Percentiles rank a stretch among this genome's conserved stretches.
phyloP scores from a whole-genome alignment of 768 basidiomycete species.

The Pisolithus microcarpus region DNA sequence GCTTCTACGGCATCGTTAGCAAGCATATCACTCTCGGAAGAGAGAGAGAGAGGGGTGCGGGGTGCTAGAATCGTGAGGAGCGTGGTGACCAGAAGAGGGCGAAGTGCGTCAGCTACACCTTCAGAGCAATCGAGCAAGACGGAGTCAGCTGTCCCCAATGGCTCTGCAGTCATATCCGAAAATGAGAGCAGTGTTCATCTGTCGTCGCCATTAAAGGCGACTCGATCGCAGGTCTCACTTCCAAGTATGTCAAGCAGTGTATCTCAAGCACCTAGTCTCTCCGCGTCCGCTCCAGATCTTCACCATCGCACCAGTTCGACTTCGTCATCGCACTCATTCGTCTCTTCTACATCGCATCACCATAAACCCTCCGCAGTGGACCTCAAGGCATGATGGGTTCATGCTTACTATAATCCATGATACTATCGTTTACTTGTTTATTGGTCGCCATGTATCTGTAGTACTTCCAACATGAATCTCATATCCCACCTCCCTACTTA shows the following conservation, averaged over 20 bases:
- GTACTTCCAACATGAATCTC: not conserved
- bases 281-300: conserved; percentile 22
- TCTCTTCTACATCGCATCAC: conserved; percentile 9
- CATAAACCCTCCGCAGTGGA: conserved; percentile 12
- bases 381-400: conserved; percentile 18
- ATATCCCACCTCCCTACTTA: not conserved
- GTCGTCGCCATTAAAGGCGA: conserved; percentile 17
- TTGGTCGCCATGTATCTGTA: conserved; percentile 20
- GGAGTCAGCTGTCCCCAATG: conserved; percentile 8
- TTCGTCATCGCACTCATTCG: conserved; percentile 2
- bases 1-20: conserved; percentile 44
- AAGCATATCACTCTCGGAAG: conserved; percentile 21
- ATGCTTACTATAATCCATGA: conserved; percentile 10
- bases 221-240: conserved; percentile 8
- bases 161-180: conserved; percentile 6
- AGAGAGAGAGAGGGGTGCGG: conserved; percentile 18
- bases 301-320: conserved; percentile 7
- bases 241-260: conserved; percentile 4
- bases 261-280: conserved; percentile 11
- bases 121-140: conserved; percentile 21
- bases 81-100: conserved; percentile 41
- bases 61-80: conserved; percentile 51
- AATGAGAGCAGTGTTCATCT: conserved; percentile 20
- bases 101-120: conserved; percentile 31
- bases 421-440: conserved; percentile 16